Evolutionary conservation across 345 rosid genomes (phyloP).

Genomic region (Syzygium jambos): DNA sequence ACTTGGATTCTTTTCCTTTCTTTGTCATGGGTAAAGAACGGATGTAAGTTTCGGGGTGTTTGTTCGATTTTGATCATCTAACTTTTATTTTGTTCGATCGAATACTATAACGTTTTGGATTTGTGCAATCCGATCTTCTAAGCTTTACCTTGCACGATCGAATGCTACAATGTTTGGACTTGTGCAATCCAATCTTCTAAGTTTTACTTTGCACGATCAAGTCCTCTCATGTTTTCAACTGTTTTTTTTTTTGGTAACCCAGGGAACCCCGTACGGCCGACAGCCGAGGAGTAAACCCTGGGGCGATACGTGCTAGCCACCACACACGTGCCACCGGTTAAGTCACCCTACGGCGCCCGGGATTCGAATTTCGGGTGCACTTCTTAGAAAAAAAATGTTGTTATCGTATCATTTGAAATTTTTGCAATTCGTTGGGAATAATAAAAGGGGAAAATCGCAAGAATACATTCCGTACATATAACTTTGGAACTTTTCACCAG

Average conservation of each 20-base stretch:
- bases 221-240: fast-evolving
- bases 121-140: not conserved
- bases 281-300: no score
- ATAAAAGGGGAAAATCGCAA: not conserved
- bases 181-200: no score
- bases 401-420: not conserved
- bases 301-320: no score
- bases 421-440: not conserved
- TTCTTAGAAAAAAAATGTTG: no score
- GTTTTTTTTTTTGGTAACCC: no score
- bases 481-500: no score
- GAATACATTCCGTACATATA: not conserved
- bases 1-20: not conserved
- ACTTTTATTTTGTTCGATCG: not conserved
- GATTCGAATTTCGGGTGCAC: no score
- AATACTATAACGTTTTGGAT: not conserved
- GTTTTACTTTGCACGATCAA: not conserved
- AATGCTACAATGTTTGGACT: no score
- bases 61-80: not conserved
- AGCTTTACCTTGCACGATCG: no score
- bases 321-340: no score
- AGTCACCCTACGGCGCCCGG: no score
- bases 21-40: not conserved
- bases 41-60: not conserved
- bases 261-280: no score